Evolutionary conservation across 768 basidiomycete species (phyloP).

Genomic region (Rubroboletus pulcherrimus): DNA sequence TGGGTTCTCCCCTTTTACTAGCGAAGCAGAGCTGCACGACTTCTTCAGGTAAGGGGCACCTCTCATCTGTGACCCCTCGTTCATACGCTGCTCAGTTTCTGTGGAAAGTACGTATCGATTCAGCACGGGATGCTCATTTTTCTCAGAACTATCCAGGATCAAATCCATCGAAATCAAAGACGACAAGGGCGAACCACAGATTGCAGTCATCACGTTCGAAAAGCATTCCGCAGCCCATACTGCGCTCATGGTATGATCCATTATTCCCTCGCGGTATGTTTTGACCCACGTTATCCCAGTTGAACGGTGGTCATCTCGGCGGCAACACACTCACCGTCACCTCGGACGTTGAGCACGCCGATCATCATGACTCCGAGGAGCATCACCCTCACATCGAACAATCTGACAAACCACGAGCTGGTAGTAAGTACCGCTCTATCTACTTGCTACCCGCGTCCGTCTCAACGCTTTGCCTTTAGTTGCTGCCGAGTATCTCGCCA

Average conservation of each 20-base stretch:
- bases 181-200: constrained; percentile 33
- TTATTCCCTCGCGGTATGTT: rapidly evolving
- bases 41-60: constrained; percentile 68
- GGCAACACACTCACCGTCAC: constrained; percentile 66
- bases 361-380: constrained; percentile 44
- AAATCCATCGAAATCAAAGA: constrained; percentile 55
- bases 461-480: constrained; percentile 40
- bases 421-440: constrained; percentile 46
- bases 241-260: constrained; percentile 62
- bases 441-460: not conserved
- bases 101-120: constrained; percentile 61
- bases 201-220: constrained; percentile 79
- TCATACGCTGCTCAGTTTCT: constrained; percentile 54
- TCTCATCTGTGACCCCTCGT: not conserved
- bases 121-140: not conserved
- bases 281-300: constrained; percentile 32
- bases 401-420: constrained; percentile 87
- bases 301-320: constrained; percentile 76
- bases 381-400: constrained; percentile 56
- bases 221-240: constrained; percentile 83
- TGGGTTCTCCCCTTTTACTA: constrained; percentile 62
- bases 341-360: constrained; percentile 59
- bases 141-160: constrained; percentile 46
- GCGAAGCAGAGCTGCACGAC: constrained; percentile 64
- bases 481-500: constrained; percentile 90